A percentile compares a stretch with the other conserved stretches of the same genome.
Conservation (phyloP, 345 rosid genomes). For the Arabidopsis suecica region DNA sequence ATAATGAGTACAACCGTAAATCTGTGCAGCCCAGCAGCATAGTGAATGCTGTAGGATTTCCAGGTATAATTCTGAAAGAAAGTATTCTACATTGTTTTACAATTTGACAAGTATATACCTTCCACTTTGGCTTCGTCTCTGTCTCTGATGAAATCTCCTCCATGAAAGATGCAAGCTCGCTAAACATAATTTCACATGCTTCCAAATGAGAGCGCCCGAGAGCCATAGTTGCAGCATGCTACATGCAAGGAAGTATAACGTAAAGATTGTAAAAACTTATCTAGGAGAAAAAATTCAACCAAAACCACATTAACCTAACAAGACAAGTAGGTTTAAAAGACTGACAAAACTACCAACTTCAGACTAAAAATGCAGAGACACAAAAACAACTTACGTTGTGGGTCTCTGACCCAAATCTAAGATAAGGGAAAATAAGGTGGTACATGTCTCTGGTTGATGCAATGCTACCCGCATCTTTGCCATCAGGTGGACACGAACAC, state of each 20-base stretch:
- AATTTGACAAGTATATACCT: conserved; percentile 57
- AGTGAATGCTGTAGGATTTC: conserved; percentile 25
- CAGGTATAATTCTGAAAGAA: conserved; percentile 25
- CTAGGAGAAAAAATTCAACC: conserved; percentile 27
- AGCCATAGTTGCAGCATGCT: conserved; percentile 98
- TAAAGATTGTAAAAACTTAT: conserved; percentile 9
- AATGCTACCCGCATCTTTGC: conserved; percentile 77
- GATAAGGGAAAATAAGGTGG: conserved; percentile 84
- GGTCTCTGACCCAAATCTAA: conserved; percentile 88
- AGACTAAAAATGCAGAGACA: conserved; percentile 24
- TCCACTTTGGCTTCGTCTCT: conserved; percentile 96
- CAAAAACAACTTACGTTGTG: conserved; percentile 66
- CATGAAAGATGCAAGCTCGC: conserved; percentile 83
- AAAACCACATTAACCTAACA: conserved; percentile 19
- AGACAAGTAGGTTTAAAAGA: not conserved
- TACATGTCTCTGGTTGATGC: conserved; percentile 84
- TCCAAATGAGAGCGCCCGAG: conserved; percentile 98
- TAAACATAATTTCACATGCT: conserved; percentile 95
- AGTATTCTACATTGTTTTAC: conserved; percentile 15
- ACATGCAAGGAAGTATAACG: conserved; percentile 35
- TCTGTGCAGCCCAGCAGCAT: conserved; percentile 22
- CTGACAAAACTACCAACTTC: conserved; percentile 29
- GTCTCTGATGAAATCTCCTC: conserved; percentile 94
- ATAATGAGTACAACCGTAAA: not conserved
- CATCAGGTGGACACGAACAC: conserved; percentile 95